Evolutionary conservation across 495 filamentous ascomycete species (phyloP), one percentile per base, ranked within the genome.

Genomic region (Trichocladium antarcticum): DNA sequence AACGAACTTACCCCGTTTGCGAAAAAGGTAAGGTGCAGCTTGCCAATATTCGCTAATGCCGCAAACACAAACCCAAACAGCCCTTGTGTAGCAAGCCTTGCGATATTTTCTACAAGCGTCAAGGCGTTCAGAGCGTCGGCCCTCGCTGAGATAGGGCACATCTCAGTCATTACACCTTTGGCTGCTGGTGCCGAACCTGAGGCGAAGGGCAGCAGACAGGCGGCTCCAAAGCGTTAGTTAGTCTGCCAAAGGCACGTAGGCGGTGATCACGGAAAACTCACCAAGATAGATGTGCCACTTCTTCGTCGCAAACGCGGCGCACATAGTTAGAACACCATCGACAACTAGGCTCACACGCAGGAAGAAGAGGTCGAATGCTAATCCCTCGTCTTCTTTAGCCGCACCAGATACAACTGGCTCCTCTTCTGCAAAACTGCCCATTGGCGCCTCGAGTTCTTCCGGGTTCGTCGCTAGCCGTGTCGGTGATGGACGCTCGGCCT

Each of bases 161-260:
- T 68, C 36, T 76, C 72, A 14, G 76, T 68, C 62, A 80, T 76
- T 27, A 76, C 74, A 15, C 76, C 76, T 44, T 79, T 80, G 12
- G 75, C 73, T 0, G 75, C 74, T 1, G 75, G 67, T 1, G 74
- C 75, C 0, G 75, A 72, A 0, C 76, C 76, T 0, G 75, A 74
- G 1, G 70, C 76, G 24, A 80, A 70, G 0, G 76, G 76, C 1
- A 80, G 57, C n/a, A 73, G 42, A 46, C 68, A 66, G 0, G 69
- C 66, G 14, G 69, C 70, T 64, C 8, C 5, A 11, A 2, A 31
- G n/a, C 12, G 14, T 42, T 47, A 28, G 42, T 52, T 17, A 57
- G 32, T 42, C 16, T 29, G 1, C 5, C 3, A 11, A 37, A 39
- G n/a, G 2, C 1, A 21, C 14, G 1, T 7, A 3, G 12, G 16